Base-by-base conservation (phyloP, 768 basidiomycete genomes). In the Trametes maxima region DNA sequence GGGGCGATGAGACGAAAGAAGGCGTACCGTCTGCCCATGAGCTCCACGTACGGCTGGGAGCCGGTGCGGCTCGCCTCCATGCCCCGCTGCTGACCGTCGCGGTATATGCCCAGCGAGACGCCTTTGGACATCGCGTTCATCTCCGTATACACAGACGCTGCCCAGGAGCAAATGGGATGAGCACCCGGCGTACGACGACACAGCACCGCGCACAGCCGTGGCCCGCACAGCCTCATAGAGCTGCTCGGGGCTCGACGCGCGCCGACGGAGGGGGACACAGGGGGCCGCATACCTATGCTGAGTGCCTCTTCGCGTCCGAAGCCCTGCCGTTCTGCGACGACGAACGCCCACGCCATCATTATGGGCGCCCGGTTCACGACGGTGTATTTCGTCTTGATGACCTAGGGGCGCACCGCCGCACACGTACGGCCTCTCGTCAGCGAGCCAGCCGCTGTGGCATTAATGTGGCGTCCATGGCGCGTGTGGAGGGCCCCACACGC, bases 91-190 rank as follows among this genome's bases (percentile, higher is more conserved):
- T 81, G 81, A 25, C 78, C 77, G 64, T 80, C 73, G 52, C 87
- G 79, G 68, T 87, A 88, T 56, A 95, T 82, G 2, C 95, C 94
- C 24, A 97, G 78, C 36, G 89, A 87, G 22, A 93, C 80, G 12
- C 94, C 95, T 72, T 94, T 96, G 28, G 88, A 79, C 40, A 91
- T 77, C 0, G 93, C 93, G 65, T 95, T 96, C 83, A 96, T 85
- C 71, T 96, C 94, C 11, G 95, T 96, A 73, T 94, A 97, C 19
- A 89, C 93, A 49, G 93, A 91, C 5, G 95, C 95, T 94, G 64
- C 46, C 40, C 48, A 14, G 36, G 39, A 45, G 49, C 35, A 10
- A 37, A 59, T 13, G 39, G 50, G n/a, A 25, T 60, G 51, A 53
- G 51, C 51, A 47, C 24, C 48, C 58, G 49, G 49, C 62, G 61